phyloP scores from a whole-genome alignment of 768 basidiomycete genomes.

The Hericium coralloides region DNA sequence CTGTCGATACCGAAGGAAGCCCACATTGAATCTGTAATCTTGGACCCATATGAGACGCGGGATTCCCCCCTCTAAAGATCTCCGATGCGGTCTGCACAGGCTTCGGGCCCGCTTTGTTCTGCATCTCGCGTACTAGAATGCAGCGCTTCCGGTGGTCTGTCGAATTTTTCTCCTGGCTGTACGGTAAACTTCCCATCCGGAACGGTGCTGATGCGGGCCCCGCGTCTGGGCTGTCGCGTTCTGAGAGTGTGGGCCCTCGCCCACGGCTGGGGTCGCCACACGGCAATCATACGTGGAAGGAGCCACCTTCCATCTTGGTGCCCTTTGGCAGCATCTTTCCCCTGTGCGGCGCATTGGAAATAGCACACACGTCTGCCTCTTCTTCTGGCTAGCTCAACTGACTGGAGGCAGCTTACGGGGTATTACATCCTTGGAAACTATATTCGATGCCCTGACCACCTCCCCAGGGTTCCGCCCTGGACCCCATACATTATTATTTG shows the following conservation, averaged over 20 bases:
- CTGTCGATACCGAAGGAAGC: slow-evolving; percentile 4
- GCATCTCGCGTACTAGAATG: background rate
- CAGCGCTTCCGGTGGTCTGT: background rate
- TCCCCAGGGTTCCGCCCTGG: background rate
- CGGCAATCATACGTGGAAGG: background rate
- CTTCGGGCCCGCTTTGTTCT: background rate
- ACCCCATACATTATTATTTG: background rate
- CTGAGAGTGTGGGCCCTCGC: background rate
- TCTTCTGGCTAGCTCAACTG: background rate
- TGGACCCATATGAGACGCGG: background rate
- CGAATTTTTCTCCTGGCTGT: background rate
- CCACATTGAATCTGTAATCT: slow-evolving; percentile 7
- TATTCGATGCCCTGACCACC: background rate
- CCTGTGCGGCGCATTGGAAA: background rate
- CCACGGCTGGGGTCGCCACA: background rate
- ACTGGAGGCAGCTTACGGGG: background rate
- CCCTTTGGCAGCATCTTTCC: background rate
- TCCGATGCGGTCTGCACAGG: background rate
- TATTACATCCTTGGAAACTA: background rate
- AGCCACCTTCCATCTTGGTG: background rate
- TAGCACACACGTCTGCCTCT: background rate
- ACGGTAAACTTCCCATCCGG: background rate
- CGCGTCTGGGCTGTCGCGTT: background rate
- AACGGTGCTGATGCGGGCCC: background rate
- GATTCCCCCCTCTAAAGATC: background rate